Evolutionary conservation across 148 eudicot genomes (phyloP).

Genomic region (Chenopodium berlandieri): DNA sequence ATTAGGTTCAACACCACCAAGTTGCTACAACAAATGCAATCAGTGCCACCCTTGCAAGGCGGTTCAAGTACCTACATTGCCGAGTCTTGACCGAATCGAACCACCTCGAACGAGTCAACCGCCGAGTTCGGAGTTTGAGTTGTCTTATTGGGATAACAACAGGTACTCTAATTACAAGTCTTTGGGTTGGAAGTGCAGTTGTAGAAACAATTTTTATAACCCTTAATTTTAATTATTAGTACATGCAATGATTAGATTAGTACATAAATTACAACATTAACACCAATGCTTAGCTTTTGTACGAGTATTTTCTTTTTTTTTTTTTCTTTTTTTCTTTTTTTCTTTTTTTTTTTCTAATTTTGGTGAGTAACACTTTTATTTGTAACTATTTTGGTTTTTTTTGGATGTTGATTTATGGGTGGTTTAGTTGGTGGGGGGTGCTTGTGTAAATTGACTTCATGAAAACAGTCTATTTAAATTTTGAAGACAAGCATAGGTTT

Average conservation of each 20-base stretch:
- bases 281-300: not conserved
- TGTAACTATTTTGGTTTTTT: not conserved
- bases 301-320: too few relatives aligned
- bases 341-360: too few relatives aligned
- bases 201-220: slow-evolving; percentile 60
- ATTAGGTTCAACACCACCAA: slow-evolving; percentile 89
- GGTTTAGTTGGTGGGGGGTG: not conserved
- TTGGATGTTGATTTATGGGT: not conserved
- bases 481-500: not conserved
- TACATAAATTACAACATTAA: not conserved
- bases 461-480: not conserved
- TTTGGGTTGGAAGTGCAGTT: slow-evolving; percentile 89
- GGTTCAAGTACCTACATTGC: slow-evolving; percentile 68
- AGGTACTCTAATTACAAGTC: slow-evolving; percentile 93
- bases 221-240: slow-evolving; percentile 35
- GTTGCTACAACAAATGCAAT: slow-evolving; percentile 95
- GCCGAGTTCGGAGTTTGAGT: slow-evolving; percentile 18
- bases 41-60: slow-evolving; percentile 91
- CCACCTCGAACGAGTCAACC: slow-evolving; percentile 1
- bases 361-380: too few relatives aligned
- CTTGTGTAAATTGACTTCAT: not conserved
- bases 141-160: slow-evolving; percentile 31
- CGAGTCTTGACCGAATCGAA: slow-evolving; percentile 42
- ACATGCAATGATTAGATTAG: not conserved
- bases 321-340: too few relatives aligned